Percentiles rank a stretch among this genome's conserved stretches.
These are phyloP conservation scores for Chalciporus piperatus DNA, from an alignment of 768 basidiomycete species.

Conservation along the genomic window DNA sequence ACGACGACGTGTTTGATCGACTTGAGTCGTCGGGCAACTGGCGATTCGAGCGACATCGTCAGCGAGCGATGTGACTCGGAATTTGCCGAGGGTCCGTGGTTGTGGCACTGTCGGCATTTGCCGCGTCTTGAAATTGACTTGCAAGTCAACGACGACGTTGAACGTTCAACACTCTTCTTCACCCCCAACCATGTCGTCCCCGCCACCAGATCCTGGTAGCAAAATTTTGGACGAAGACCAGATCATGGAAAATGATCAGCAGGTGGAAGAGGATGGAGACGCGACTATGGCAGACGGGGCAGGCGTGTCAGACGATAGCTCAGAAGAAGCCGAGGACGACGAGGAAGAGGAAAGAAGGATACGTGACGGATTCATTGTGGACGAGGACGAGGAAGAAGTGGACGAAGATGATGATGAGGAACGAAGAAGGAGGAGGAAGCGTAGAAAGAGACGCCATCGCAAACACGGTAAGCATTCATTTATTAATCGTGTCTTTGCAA, in stretches of 20 bases:
- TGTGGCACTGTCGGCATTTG: constrained; percentile 28
- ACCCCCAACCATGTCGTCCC: constrained; percentile 53
- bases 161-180: constrained; percentile 19
- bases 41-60: constrained; percentile 43
- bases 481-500: constrained; percentile 4
- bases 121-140: constrained; percentile 10
- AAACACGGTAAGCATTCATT: constrained; percentile 42
- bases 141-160: not conserved
- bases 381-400: constrained; percentile 87
- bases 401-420: constrained; percentile 59
- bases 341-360: constrained; percentile 81
- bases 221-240: constrained; percentile 47
- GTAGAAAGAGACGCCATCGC: constrained; percentile 63
- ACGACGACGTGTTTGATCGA: constrained; percentile 84
- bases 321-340: constrained; percentile 88
- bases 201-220: constrained; percentile 36
- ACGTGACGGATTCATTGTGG: constrained; percentile 89
- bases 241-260: constrained; percentile 52
- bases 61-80: not conserved
- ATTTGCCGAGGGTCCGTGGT: not conserved
- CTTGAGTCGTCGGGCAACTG: constrained; percentile 67
- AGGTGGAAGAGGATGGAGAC: constrained; percentile 58
- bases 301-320: constrained; percentile 70
- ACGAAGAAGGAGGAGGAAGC: constrained; percentile 57
- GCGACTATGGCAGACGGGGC: constrained; percentile 45